Conservation (phyloP, 2,329 filamentous ascomycete genomes). For the Epichloe scottii region DNA sequence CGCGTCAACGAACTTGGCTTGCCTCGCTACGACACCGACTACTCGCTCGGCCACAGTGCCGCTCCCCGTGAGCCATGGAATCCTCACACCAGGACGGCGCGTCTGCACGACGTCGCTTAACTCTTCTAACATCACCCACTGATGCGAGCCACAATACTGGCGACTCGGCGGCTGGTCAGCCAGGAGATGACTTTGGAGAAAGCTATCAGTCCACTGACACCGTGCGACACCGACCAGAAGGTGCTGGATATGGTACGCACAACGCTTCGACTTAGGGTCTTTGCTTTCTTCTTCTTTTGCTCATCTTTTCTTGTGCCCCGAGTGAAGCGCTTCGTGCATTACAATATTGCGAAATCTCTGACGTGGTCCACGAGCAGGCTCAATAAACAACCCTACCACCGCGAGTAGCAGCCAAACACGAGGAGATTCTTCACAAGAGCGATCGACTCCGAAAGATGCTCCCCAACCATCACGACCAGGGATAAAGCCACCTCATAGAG, state of each 20-base stretch:
- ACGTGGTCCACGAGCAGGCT: constrained; percentile 4
- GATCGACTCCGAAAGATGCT: constrained; percentile 19
- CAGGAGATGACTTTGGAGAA: constrained; percentile 36
- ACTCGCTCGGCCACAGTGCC: constrained; percentile 5
- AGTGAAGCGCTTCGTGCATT: background rate
- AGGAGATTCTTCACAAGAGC: constrained; percentile 27
- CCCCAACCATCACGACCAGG: constrained; percentile 22
- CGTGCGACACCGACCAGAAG: constrained; percentile 43
- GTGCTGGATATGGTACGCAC: constrained; percentile 37
- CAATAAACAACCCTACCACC: constrained; percentile 8
- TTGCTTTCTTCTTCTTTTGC: background rate
- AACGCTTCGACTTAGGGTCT: background rate
- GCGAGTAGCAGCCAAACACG: constrained; percentile 19
- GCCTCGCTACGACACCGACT: background rate
- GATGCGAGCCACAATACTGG: constrained; percentile 32
- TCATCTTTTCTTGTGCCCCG: background rate
- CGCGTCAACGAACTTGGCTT: background rate
- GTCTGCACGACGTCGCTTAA: constrained; percentile 24
- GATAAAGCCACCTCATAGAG: constrained; percentile 33
- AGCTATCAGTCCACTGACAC: constrained; percentile 49
- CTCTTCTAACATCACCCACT: constrained; percentile 33
- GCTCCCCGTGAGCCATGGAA: constrained; percentile 29
- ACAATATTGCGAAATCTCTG: background rate
- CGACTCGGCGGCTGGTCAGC: constrained; percentile 21
- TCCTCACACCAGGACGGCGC: constrained; percentile 21